Evolutionary conservation across 2,329 filamentous ascomycete species (phyloP), one percentile per base, ranked within the genome.

Genomic region (Fusarium kyushuense): DNA sequence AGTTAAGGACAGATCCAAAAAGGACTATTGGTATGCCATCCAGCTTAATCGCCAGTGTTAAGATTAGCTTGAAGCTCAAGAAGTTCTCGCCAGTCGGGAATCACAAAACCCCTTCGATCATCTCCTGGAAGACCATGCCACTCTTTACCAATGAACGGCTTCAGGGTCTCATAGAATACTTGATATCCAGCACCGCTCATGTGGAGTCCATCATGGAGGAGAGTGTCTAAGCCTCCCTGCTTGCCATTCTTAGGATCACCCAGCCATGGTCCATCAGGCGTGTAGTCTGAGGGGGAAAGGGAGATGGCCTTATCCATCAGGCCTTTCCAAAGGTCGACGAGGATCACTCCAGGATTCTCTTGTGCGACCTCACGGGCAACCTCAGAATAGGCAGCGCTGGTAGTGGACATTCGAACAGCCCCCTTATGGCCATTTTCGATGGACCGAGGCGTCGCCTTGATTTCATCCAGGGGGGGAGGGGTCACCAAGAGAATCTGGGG

Each of bases 381-480:
- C 79, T 87, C 73, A 79, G 92, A 76, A 83, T 92, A 82, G 82
- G 85, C 70, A 51, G 87, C 81, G 73, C 80, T 84, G 70, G 82
- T 82, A 70, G 79, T 81, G 19, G 83, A 82, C 47, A 79, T 81
- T 72, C 82, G 85, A 57, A 77, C 82, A 40, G 75, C 75, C 54
- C 79, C 75, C 9, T 77, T 73, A 65, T 82, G 83, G 12, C 86
- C 86, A 63, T 81, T 78, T 3, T 74, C 79, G 19, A 81, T 74
- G 74, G 87, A 86, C 33, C 84, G 77, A 63, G 75, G 75, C 53
- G 83, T 82, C 36, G 87, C 79, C 63, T 89, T 86, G 76, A 93
- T 89, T 79, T 96, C 90, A 72, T 97, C 91, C 51, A 96, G 79
- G 0, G 94, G 94, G 2, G 94, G 92, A 27, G 95, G 93, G 0